A percentile compares a stretch with the other conserved stretches of the same genome.
phyloP scores from a whole-genome alignment of 345 rosid species.

The Moricandia moricandioides region DNA sequence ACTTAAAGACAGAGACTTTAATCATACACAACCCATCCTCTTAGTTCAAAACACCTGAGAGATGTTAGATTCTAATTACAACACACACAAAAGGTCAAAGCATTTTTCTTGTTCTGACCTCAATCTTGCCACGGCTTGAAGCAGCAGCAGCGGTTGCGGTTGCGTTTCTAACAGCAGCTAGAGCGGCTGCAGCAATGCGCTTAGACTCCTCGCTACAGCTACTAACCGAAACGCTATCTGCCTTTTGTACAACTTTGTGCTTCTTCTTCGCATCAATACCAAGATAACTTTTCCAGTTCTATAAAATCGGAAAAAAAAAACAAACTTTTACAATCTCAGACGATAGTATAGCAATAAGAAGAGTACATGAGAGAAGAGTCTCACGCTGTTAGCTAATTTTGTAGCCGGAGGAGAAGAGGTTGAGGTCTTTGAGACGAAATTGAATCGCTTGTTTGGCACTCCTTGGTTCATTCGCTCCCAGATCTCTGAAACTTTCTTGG shows the following conservation, averaged over 20 bases:
- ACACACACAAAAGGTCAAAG: constrained; percentile 6
- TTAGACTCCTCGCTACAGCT: constrained; percentile 55
- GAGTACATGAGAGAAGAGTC: neutral
- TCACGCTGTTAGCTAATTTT: constrained; percentile 39
- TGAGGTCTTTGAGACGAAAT: constrained; percentile 25
- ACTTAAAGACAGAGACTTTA: neutral
- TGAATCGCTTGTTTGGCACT: constrained; percentile 24
- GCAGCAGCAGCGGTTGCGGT: constrained; percentile 69
- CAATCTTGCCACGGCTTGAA: constrained; percentile 64
- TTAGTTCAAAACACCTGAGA: neutral
- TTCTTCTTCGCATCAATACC: constrained; percentile 27
- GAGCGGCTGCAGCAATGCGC: constrained; percentile 76
- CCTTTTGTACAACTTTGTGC: constrained; percentile 14
- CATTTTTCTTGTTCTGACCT: constrained; percentile 42
- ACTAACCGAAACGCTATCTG: constrained; percentile 29
- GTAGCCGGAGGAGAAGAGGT: constrained; percentile 18
- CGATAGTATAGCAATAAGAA: neutral
- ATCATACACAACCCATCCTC: neutral
- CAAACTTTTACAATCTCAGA: neutral
- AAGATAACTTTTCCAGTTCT: constrained; percentile 34
- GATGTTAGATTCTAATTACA: neutral
- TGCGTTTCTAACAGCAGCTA: constrained; percentile 79
- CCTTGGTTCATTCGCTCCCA: constrained; percentile 41
- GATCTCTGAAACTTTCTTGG: constrained; percentile 37
- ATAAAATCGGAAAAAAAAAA: neutral